Evolutionary conservation across 495 filamentous ascomycete species (phyloP).

Genomic region (Podospora pseudoanserina): DNA sequence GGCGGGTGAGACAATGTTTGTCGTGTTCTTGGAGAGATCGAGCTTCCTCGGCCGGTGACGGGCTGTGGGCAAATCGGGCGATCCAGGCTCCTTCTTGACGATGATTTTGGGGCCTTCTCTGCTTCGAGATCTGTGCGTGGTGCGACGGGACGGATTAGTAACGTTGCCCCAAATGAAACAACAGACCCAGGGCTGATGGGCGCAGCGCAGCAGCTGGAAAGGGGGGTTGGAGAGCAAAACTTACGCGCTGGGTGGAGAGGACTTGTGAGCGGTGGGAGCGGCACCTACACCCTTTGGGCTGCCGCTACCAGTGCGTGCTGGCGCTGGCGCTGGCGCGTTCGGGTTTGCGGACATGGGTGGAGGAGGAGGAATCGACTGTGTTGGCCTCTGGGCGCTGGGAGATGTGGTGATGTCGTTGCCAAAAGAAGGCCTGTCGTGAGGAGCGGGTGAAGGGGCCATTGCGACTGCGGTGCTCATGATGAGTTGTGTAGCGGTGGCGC

Average conservation of each 20-base stretch:
- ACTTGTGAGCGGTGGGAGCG: conserved; percentile 40
- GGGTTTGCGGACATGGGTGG: conserved; percentile 36
- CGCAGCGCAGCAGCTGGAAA: conserved; percentile 6
- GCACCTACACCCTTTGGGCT: conserved; percentile 46
- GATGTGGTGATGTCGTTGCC: conserved; percentile 46
- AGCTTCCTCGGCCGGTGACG: conserved; percentile 85
- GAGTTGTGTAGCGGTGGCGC: conserved; percentile 14
- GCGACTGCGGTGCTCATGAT: conserved; percentile 59
- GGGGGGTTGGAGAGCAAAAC: conserved; percentile 23
- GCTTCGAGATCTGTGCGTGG: conserved; percentile 47
- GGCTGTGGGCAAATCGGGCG: conserved; percentile 66
- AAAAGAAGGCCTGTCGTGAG: conserved; percentile 52
- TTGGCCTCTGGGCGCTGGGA: conserved; percentile 43
- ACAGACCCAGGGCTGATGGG: conserved; percentile 1
- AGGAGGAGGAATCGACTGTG: conserved; percentile 35
- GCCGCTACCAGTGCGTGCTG: conserved; percentile 42
- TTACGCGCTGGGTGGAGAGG: conserved; percentile 53
- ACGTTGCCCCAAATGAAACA: conserved; percentile 12
- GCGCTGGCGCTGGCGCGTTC: conserved; percentile 36
- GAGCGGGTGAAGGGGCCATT: conserved; percentile 58
- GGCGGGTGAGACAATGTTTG: conserved; percentile 55
- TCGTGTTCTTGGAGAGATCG: conserved; percentile 77
- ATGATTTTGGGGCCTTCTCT: conserved; percentile 70
- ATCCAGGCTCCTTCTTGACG: conserved; percentile 93
- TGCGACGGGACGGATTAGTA: conserved; percentile 22